Conservation (phyloP, 345 rosid species). For the Sisymbrium altissimum region DNA sequence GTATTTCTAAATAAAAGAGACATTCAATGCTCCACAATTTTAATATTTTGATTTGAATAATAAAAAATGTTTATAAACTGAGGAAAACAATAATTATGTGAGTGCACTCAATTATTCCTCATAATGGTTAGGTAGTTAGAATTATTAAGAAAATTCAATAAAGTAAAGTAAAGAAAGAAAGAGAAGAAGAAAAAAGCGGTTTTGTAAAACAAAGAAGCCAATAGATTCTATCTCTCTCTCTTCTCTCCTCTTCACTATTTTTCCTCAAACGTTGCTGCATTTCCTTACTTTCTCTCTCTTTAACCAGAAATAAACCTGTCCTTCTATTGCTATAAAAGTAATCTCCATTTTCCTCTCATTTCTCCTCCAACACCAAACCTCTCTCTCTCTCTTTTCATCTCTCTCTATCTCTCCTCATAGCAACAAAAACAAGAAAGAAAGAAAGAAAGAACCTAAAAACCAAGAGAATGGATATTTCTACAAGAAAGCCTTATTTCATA, state of each 20-base stretch:
- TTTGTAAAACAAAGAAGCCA: constrained; percentile 23
- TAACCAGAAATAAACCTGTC: constrained; percentile 24
- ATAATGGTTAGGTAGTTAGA: constrained; percentile 19
- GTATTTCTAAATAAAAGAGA: background rate
- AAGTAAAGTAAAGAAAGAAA: constrained; percentile 6
- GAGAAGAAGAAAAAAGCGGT: background rate
- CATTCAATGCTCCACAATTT: background rate
- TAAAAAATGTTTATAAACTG: background rate
- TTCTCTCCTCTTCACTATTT: background rate
- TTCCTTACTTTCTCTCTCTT: constrained; percentile 19
- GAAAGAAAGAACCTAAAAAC: background rate
- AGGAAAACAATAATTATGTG: constrained; percentile 3
- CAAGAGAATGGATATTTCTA: constrained; percentile 21
- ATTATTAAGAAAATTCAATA: constrained; percentile 9
- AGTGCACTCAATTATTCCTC: constrained; percentile 24
- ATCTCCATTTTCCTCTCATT: constrained; percentile 8
- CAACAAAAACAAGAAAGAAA: background rate
- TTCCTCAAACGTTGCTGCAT: constrained; percentile 28
- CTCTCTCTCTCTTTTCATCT: constrained; percentile 18
- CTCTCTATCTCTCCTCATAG: background rate
- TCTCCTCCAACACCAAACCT: constrained; percentile 29
- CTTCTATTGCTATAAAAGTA: constrained; percentile 24
- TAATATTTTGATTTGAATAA: background rate
- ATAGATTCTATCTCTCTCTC: too few relatives aligned
- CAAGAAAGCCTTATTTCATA: constrained; percentile 27